Percentiles rank a stretch among this genome's conserved stretches.
Conservation (phyloP, 352 stramenopile genomes). For the Phytophthora rubi region DNA sequence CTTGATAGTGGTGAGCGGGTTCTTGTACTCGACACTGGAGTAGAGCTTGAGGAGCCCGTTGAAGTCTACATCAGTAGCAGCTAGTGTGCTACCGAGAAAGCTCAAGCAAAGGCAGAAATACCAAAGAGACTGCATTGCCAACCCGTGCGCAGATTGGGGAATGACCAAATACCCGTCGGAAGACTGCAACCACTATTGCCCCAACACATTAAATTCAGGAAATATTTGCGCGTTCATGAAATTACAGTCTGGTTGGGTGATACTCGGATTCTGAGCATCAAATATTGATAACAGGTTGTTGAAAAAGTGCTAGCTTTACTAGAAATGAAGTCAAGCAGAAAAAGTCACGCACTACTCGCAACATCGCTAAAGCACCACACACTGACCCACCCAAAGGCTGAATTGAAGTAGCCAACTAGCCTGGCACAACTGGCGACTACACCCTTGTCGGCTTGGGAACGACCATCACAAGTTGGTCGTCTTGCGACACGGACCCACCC, state of each 20-base stretch:
- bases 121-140: background rate
- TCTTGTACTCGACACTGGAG: background rate
- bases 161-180: background rate
- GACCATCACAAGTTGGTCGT: conserved; percentile 21
- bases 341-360: background rate
- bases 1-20: background rate
- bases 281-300: background rate
- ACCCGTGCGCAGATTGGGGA: background rate
- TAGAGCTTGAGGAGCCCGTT: background rate
- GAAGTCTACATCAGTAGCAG: background rate
- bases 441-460: conserved; percentile 4
- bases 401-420: background rate
- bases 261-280: no score
- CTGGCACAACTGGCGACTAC: no score
- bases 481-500: conserved; percentile 23
- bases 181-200: no score
- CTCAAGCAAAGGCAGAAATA: background rate
- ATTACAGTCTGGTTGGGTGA: no score
- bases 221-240: no score
- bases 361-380: background rate
- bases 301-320: background rate
- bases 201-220: no score
- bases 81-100: background rate
- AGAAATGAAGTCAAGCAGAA: background rate
- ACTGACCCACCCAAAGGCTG: background rate